Evolutionary conservation across 2,329 filamentous ascomycete genomes (phyloP).

Genomic region (Chrysoporthe cubensis): DNA sequence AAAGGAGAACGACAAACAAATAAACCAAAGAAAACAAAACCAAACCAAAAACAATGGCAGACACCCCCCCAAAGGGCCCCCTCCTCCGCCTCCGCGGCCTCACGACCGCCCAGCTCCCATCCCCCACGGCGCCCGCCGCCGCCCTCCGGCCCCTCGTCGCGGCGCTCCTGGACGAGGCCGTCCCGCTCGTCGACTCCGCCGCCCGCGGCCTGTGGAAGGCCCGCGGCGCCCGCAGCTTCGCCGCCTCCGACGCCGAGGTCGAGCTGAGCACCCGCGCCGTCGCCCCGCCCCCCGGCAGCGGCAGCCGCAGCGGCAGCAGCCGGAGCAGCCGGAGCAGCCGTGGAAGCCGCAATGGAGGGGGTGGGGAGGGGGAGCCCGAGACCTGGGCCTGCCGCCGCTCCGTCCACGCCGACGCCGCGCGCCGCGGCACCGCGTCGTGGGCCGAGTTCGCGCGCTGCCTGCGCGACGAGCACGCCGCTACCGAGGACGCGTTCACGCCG

Average conservation of each 20-base stretch:
- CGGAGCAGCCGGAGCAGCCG: no score
- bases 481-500: constrained; percentile 63
- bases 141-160: constrained; percentile 56
- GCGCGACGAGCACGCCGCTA: constrained; percentile 59
- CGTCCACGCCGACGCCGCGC: constrained; percentile 58
- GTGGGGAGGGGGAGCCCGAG: constrained; percentile 41
- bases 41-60: neutral
- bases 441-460: constrained; percentile 65
- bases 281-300: no score
- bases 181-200: constrained; percentile 60
- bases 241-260: constrained; percentile 55
- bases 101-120: constrained; percentile 51
- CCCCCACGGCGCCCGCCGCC: constrained; percentile 42
- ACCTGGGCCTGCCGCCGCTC: constrained; percentile 68
- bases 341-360: constrained; percentile 34
- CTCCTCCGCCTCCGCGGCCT: constrained; percentile 60
- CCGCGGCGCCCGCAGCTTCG: constrained; percentile 28
- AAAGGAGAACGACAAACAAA: neutral
- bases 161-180: constrained; percentile 59
- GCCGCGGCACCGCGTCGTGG: constrained; percentile 61
- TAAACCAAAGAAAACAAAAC: neutral
- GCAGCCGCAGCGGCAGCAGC: no score
- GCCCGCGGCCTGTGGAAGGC: constrained; percentile 44
- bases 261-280: constrained; percentile 58
- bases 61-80: neutral